Base-by-base conservation (phyloP, 495 filamentous ascomycete species). In the Penicillium dipodomyicola region DNA sequence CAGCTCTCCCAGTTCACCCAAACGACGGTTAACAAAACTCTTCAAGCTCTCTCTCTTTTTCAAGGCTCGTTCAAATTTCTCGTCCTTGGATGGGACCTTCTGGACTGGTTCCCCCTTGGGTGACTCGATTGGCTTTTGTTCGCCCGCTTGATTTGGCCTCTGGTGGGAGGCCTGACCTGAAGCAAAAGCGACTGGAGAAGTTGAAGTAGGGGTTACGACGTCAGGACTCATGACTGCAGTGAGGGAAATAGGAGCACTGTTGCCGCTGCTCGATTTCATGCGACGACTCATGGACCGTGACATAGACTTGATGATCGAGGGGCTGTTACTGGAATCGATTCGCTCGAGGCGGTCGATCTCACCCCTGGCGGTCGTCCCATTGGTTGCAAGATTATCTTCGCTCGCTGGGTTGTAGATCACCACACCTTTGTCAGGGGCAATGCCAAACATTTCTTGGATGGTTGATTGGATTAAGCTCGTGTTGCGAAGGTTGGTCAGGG, bases 401-500 rank as follows among this genome's bases (percentile, higher is more conserved):
- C 76, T 62, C 3, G 87, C 80, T 5, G 86, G 73, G n/a, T 82
- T 66, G 64, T 90, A 96, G 39, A 86, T 80, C 35, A 96, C 67
- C 17, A 90, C 72, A 1, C 92, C 91, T 29, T 88, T 78, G 0
- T 79, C 71, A 0, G 84, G 65, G 0, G 67, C 35, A 12, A 96
- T 89, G 2, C 83, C 82, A 8, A 96, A 72, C 4, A 84, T 72
- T 8, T 88, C 84, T 15, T 84, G 75, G 60, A 97, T 74, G 63
- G 84, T 86, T 3, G 73, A 73, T 60, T 91, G 85, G 14, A 94
- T 82, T 39, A 96, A 70, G n/a, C 75, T 78, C 4, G 90, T 85
- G 71, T 91, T 92, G 39, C 91, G 85, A 47, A 88, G 89, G 71
- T 96, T 97, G 37, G 84, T 90, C 4, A 87, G 81, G 0, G 91